phyloP scores from a whole-genome alignment of 1,284 basidiomycete species.

The Wolfiporia cocos region DNA sequence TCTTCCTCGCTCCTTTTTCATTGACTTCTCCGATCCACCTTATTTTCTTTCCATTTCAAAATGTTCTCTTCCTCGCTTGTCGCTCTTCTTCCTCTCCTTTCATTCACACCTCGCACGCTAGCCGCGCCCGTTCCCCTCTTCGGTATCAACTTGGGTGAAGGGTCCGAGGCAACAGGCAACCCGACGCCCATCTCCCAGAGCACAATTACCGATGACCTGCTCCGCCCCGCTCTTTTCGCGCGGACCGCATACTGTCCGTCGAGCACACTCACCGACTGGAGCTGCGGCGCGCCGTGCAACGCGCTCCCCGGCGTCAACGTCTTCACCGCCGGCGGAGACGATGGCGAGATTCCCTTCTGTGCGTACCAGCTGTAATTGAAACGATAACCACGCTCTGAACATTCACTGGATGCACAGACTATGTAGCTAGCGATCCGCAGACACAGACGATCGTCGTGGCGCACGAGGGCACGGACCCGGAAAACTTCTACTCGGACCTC shows the following conservation, averaged over 20 bases:
- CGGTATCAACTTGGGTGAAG: conserved; percentile 18
- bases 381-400: conserved; percentile 13
- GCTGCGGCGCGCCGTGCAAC: conserved; percentile 31
- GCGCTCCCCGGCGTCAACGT: conserved; percentile 46
- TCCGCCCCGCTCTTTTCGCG: conserved; percentile 34
- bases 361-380: neutral
- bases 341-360: conserved; percentile 36
- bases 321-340: conserved; percentile 54
- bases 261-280: conserved; percentile 26
- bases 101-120: neutral
- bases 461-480: conserved; percentile 39
- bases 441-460: conserved; percentile 38
- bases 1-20: neutral
- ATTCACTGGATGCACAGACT: conserved; percentile 18
- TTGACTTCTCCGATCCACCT: neutral
- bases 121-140: conserved; percentile 19
- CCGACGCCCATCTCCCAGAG: conserved; percentile 16
- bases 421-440: conserved; percentile 34
- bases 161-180: conserved; percentile 8
- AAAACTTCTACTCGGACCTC: conserved; percentile 34
- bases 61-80: neutral
- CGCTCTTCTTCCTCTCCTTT: conserved; percentile 1
- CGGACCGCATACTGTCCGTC: conserved; percentile 36
- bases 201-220: conserved; percentile 21
- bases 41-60: neutral